Evolutionary conservation across 2,329 filamentous ascomycete genomes (phyloP).

Genomic region (Epichloe sp.): DNA sequence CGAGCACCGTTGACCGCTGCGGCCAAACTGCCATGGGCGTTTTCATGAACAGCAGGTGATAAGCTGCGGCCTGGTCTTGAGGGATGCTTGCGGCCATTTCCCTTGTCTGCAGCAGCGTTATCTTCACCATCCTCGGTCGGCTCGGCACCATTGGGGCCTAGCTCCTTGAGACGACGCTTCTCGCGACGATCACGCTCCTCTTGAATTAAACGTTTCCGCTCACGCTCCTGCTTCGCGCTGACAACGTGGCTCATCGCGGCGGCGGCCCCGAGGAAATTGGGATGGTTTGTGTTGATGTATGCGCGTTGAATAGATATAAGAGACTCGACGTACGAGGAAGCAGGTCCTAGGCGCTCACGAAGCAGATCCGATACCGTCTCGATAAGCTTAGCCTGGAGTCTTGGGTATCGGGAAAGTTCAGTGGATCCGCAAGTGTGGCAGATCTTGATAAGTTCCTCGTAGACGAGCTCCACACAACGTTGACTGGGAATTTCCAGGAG

Average conservation of each 20-base stretch:
- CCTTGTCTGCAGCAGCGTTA: conserved; percentile 32
- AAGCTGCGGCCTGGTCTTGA: conserved; percentile 53
- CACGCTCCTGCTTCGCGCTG: conserved; percentile 84
- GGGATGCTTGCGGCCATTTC: conserved; percentile 27
- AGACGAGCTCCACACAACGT: conserved; percentile 92
- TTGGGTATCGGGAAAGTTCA: conserved; percentile 81
- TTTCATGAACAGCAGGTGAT: conserved; percentile 66
- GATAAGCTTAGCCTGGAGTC: conserved; percentile 91
- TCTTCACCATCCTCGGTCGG: conserved; percentile 54
- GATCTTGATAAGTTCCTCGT: conserved; percentile 98
- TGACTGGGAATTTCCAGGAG: conserved; percentile 89
- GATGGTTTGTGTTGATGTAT: conserved; percentile 99
- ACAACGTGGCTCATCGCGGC: conserved; percentile 97
- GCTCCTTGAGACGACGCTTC: conserved; percentile 67
- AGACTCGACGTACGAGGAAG: conserved; percentile 85
- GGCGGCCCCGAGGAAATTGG: conserved; percentile 92
- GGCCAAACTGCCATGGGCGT: conserved; percentile 46
- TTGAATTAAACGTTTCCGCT: conserved; percentile 65
- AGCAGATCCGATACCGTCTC: conserved; percentile 95
- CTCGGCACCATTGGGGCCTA: conserved; percentile 66
- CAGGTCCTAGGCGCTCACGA: conserved; percentile 79
- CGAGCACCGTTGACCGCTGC: conserved; percentile 51
- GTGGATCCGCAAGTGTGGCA: conserved; percentile 96
- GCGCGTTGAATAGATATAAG: conserved; percentile 94
- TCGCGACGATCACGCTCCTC: conserved; percentile 83